Base-by-base conservation (phyloP, 2,329 filamentous ascomycete species). In the Ophiocordyceps camponoti-floridani region DNA sequence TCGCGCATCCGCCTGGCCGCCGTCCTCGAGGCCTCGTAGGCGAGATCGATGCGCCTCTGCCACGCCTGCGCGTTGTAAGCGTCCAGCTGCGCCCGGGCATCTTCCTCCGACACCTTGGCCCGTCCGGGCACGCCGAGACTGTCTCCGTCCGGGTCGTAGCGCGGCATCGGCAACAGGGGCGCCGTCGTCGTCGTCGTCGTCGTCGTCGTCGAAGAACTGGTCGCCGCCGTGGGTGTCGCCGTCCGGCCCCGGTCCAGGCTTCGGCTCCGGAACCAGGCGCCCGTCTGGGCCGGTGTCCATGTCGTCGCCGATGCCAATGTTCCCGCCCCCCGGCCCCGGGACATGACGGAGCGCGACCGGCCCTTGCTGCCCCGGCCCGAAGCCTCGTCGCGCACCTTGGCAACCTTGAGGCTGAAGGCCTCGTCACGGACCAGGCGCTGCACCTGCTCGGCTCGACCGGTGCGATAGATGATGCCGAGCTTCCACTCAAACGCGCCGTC, bases 401-500 rank as follows among this genome's bases (percentile, higher is more conserved):
- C 93, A 13, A 82, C 73, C 59, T 98, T 98, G 47, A 94, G 68
- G 13, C 78, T 69, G 61, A 93, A 96, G 0, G 89, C 89, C 51
- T 94, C 86, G 58, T 94, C 86, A 40, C 91, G 78, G 4, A 89
- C 88, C 45, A 94, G 67, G 18, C 91, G 76, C 60, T 96, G 91
- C 57, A 82, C 80, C 61, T 96, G 89, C 60, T 98, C 91, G 45
- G 88, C 68, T 18, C 89, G 71, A 0, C 93, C 91, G 41, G 85
- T 77, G 30, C 89, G 79, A 59, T 96, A 98, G 44, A 98, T 98
- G 56, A 87, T 79, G 14, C 88, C 86, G 10, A 98, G 68, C 58
- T 95, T 96, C 84, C 88, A 98, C 59, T 98, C 91, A 55, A 98
- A 98, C 0, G 85, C 82, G 43, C 91, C 89, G 58, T 98, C 91